Evolutionary conservation across 140 eudicot species (phyloP), one percentile per base, ranked within the genome.

Genomic region (Oenanthe javanica): DNA sequence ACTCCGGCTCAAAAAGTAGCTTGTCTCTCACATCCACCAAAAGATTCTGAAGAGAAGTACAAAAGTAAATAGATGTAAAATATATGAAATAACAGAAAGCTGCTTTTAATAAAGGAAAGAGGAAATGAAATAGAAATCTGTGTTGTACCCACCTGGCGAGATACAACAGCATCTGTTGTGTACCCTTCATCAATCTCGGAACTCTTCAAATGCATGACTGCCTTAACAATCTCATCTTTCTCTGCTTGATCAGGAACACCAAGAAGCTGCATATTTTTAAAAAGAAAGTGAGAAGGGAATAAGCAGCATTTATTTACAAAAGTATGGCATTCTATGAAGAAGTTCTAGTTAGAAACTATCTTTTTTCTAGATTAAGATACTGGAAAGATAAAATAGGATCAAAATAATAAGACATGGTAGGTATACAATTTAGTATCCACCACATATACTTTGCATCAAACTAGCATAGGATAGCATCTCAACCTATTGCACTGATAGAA

Each of bases 1-100:
- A 95, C 80, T 89, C 98, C 70, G 96, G 93, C 85, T 95, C 99
- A 66, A 95, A 95, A 46, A 95, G 93, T 85, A 95, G 97, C 94
- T 95, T 95, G 84, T 95, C 97, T 77, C 99, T 87, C 77, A 93
- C 99, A 84, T 93, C 98, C 96, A 86, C 86, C 74, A 95, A 87
- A 71, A 95, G 87, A 88, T 93, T 90, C 99, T 95, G 87, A 76
- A 74, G 79, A 83, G 31, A 38, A 48, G 72, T 43, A 71, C 70
- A 64, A 46, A 66, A 9, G 43, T 14, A 66, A 73, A 25, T 46
- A 72, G 45, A 71, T 43, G 43, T 31, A 67, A 67, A 10, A 27
- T 31, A 74, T 18, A 18, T 77, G 42, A 10, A 73, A 64, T 15
- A 76, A 79, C 48, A 52, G 12, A n/a, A 40, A 10, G 19, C 11